Evolutionary conservation across 441 rosid genomes (phyloP).

Genomic region (Erysimum cheiri): DNA sequence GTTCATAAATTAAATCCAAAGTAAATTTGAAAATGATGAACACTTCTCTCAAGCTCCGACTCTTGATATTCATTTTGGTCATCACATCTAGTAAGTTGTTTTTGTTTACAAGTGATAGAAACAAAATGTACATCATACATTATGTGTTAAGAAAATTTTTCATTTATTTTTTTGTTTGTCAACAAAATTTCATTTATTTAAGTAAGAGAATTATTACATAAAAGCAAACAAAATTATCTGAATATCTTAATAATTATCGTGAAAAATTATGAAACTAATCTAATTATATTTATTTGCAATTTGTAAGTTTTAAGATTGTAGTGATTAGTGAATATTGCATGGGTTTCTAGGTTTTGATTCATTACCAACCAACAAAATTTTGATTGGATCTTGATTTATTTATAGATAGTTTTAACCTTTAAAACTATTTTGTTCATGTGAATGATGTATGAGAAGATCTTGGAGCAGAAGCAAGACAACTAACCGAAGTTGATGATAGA

Average conservation of each 20-base stretch:
- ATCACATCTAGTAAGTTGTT: conserved; percentile 25
- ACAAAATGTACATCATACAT: background rate
- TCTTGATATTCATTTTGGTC: conserved; percentile 33
- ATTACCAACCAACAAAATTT: background rate
- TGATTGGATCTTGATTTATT: background rate
- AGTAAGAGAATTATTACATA: background rate
- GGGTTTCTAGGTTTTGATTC: background rate
- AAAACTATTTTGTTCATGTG: conserved; percentile 2
- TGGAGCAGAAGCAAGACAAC: conserved; percentile 34
- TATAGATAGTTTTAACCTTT: background rate
- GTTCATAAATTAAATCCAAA: background rate
- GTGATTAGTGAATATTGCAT: background rate
- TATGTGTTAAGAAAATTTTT: background rate
- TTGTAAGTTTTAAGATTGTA: background rate
- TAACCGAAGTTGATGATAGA: background rate
- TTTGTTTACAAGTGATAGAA: background rate
- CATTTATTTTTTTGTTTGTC: too few species aligned
- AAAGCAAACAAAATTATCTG: background rate
- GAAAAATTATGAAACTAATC: background rate
- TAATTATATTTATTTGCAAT: background rate
- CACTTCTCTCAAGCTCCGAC: background rate
- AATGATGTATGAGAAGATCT: conserved; percentile 32
- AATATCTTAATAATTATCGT: too few species aligned
- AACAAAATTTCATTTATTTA: too few species aligned
- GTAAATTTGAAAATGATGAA: conserved; percentile 22